Evolutionary conservation across 495 filamentous ascomycete genomes (phyloP), one percentile per base, ranked within the genome.

Genomic region (Penicillium canescens): DNA sequence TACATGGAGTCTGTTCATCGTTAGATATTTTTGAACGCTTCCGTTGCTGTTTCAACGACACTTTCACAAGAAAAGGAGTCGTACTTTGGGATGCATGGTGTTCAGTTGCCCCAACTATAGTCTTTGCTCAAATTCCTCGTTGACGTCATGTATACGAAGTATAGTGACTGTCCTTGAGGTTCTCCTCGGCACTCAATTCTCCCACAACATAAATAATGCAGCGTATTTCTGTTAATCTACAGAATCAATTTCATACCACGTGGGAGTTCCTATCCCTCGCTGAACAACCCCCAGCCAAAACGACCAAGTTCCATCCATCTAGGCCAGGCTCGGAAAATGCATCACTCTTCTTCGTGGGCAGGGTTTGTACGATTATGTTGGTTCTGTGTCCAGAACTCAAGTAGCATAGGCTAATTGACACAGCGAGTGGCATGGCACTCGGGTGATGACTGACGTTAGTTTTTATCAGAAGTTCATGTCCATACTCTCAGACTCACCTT

Each of bases 341-440:
- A 3, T 70, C 71, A 1, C 33, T 83, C 23, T 71, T 69, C 50
- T 89, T 87, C 54, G 76, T 89, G 42, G 86, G 87, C 34, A 89
- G 76, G 1, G 85, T 87, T 20, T 89, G 87, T 1, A 85, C 81
- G 0, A 74, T 90, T 16, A 68, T 90, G 75, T 79, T 48, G 9
- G 63, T 65, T 13, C 37, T 2, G 0, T 23, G 41, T 34, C 20
- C 16, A 7, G n/a, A 18, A 31, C 11, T 16, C 38, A 20, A 20
- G 4, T 0, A 40, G 3, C 20, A 14, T 3, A 37, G n/a, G 21
- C 46, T 62, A 50, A 64, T 36, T 6, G 8, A 20, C 18, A 14
- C 41, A 78, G 77, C 47, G 78, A 86, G 63, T 89, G 81, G 82
- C 71, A 75, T 47, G 81, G 79, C 23, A 73, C 86, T 23, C 76